Percentiles rank a stretch among this genome's conserved stretches.
Evolutionary conservation across 306 rosid genomes (phyloP).

Genomic region (Gastrolobium bilobum): DNA sequence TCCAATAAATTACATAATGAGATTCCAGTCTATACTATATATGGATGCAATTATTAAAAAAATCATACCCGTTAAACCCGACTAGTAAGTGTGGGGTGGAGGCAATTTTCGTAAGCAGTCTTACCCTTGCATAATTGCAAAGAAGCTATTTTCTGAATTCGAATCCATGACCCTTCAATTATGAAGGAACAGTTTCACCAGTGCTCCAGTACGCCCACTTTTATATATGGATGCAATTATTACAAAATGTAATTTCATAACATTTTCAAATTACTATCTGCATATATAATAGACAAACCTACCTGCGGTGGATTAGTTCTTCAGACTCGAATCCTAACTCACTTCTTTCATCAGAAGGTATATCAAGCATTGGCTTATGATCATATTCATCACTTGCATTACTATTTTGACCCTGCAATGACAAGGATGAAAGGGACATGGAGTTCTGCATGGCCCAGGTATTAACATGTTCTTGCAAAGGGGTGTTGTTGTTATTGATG

Average conservation of each 20-base stretch:
- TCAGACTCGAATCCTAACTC: constrained; percentile 56
- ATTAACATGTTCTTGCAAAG: constrained; percentile 64
- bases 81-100: no score
- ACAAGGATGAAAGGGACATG: constrained; percentile 44
- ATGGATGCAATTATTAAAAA: no score
- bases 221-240: background rate
- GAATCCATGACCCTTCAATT: no score
- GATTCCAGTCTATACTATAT: no score
- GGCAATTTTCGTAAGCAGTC: no score
- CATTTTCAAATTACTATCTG: background rate
- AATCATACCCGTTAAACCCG: no score
- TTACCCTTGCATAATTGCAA: no score
- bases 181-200: no score
- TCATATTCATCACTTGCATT: constrained; percentile 54
- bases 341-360: constrained; percentile 50
- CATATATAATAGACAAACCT: background rate
- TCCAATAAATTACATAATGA: background rate
- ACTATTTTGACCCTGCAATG: constrained; percentile 62
- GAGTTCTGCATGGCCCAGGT: constrained; percentile 70
- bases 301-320: constrained; percentile 63
- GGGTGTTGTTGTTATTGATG: background rate
- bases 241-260: background rate
- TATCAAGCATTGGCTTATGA: constrained; percentile 57
- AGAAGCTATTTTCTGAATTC: no score
- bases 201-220: no score